phyloP scores from a whole-genome alignment of 768 basidiomycete genomes.

The Tephrocybe sp. region DNA sequence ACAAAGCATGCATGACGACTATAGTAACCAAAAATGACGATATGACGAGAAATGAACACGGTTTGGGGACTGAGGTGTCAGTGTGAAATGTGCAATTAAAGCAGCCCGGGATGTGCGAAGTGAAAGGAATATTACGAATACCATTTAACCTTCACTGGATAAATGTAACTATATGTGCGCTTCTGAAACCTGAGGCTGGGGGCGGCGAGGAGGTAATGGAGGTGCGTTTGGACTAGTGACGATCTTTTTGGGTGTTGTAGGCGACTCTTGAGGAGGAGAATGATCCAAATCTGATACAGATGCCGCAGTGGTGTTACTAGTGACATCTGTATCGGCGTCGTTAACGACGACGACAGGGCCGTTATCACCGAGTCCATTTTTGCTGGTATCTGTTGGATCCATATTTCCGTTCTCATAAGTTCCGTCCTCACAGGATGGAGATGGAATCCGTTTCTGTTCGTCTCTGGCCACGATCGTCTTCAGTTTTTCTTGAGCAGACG shows the following conservation, averaged over 20 bases:
- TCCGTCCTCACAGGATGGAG: constrained; percentile 7
- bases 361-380: background rate
- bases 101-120: background rate
- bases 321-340: background rate
- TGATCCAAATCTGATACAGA: constrained; percentile 7
- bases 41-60: too few relatives aligned
- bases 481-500: constrained; percentile 48
- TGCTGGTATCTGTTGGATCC: background rate
- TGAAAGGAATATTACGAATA: background rate
- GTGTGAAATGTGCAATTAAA: too few relatives aligned
- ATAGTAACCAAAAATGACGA: too few relatives aligned
- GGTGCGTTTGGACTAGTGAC: constrained; percentile 14
- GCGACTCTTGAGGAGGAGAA: background rate
- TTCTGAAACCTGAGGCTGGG: constrained; percentile 5
- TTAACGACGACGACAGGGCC: background rate
- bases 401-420: background rate
- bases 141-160: background rate
- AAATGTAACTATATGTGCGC: background rate
- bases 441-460: constrained; percentile 24
- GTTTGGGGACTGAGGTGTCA: too few relatives aligned
- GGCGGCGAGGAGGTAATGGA: constrained; percentile 21
- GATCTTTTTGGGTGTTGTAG: background rate
- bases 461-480: constrained; percentile 55
- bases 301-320: background rate
- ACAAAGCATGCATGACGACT: too few relatives aligned